Percentiles rank a stretch among this genome's conserved stretches.
Conservation (phyloP, 495 filamentous ascomycete species). For the Penicillium longicatenatum region DNA sequence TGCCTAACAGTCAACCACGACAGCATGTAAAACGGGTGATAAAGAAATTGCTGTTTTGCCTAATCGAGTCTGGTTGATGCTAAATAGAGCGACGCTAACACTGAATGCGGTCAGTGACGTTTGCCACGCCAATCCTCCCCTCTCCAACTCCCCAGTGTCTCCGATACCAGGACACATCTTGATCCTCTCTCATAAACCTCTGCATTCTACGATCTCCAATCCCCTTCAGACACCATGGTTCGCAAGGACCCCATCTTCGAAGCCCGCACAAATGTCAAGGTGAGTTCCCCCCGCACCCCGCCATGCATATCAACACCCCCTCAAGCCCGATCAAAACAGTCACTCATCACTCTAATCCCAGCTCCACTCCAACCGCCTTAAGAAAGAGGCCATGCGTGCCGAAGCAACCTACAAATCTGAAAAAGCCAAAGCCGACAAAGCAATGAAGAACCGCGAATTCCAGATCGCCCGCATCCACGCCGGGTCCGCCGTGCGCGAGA, state of each 20-base stretch:
- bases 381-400: constrained; percentile 49
- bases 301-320: not conserved
- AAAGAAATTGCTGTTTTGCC: not conserved
- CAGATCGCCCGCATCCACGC: constrained; percentile 54
- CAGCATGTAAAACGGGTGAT: not conserved
- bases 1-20: not conserved
- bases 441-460: constrained; percentile 53
- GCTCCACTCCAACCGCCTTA: constrained; percentile 51
- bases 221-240: constrained; percentile 38
- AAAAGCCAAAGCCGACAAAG: constrained; percentile 51
- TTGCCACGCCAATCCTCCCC: constrained; percentile 24
- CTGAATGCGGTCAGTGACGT: constrained; percentile 34
- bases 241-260: constrained; percentile 53
- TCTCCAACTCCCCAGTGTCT: not conserved
- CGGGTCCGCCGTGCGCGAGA: constrained; percentile 49
- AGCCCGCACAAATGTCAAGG: constrained; percentile 54
- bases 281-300: constrained; percentile 19
- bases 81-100: constrained; percentile 13
- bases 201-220: not conserved
- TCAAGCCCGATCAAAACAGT: not conserved
- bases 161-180: not conserved
- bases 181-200: not conserved
- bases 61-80: not conserved
- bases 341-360: constrained; percentile 10
- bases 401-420: constrained; percentile 51